Percentiles rank a stretch among this genome's conserved stretches.
Evolutionary conservation across 2,329 filamentous ascomycete genomes (phyloP).

Genomic region (Alternaria consortialis): DNA sequence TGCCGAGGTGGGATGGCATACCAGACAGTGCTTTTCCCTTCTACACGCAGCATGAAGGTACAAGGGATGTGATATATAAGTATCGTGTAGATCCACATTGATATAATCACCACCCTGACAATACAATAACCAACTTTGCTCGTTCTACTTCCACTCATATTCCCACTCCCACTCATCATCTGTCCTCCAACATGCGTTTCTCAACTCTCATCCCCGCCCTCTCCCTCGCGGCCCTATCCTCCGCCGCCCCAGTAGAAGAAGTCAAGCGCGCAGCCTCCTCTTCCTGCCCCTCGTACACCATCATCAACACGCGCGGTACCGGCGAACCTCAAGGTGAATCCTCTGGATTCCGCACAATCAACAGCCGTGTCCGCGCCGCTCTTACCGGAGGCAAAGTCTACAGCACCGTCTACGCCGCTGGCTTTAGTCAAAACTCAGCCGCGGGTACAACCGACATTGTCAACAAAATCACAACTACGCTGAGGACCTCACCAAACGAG

Average conservation of each 20-base stretch:
- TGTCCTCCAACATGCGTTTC: constrained; percentile 22
- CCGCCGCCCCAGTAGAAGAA: constrained; percentile 18
- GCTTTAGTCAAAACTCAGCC: constrained; percentile 33
- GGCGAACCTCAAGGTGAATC: constrained; percentile 28
- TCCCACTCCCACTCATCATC: background rate
- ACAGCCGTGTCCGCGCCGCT: constrained; percentile 35
- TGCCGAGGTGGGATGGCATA: background rate
- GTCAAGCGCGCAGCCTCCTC: constrained; percentile 6
- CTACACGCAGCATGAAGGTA: background rate
- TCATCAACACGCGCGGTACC: constrained; percentile 37
- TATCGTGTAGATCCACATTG: background rate
- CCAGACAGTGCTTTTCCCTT: background rate
- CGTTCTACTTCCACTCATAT: background rate
- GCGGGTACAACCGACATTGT: constrained; percentile 31
- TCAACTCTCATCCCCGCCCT: constrained; percentile 15
- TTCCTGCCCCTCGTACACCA: constrained; percentile 31
- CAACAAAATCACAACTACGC: constrained; percentile 39
- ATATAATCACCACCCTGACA: background rate
- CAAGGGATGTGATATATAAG: background rate
- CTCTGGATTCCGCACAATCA: constrained; percentile 47
- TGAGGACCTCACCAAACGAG: constrained; percentile 34
- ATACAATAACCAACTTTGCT: background rate
- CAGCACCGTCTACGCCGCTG: constrained; percentile 48
- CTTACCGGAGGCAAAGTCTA: constrained; percentile 47
- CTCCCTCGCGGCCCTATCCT: constrained; percentile 19